phyloP scores from a whole-genome alignment of 768 basidiomycete genomes.

The Podaxis sp. region DNA sequence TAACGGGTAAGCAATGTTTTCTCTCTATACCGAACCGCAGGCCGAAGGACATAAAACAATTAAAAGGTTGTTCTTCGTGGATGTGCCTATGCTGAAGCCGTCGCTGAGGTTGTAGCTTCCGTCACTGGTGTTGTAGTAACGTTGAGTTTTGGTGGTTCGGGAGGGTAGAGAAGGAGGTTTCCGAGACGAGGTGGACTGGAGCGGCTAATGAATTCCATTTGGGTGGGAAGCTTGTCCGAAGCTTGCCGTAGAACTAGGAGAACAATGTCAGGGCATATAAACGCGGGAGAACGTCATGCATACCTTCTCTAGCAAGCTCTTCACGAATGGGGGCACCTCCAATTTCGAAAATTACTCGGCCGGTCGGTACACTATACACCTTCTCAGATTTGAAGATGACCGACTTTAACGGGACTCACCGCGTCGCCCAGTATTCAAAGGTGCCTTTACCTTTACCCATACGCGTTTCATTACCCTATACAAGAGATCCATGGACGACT shows the following conservation, averaged over 20 bases:
- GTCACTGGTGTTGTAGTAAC: constrained; percentile 8
- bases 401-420: constrained; percentile 41
- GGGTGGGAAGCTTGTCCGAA: constrained; percentile 81
- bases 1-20: neutral
- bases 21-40: neutral
- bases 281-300: constrained; percentile 15
- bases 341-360: constrained; percentile 91
- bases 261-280: constrained; percentile 1
- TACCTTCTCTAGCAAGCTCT: constrained; percentile 90
- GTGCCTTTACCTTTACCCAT: constrained; percentile 99
- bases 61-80: neutral
- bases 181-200: constrained; percentile 71
- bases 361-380: constrained; percentile 68
- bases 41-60: neutral
- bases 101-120: constrained; percentile 3
- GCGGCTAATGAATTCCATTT: constrained; percentile 80
- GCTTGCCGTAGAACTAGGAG: constrained; percentile 78
- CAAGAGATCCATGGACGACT: neutral
- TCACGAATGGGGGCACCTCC: constrained; percentile 87
- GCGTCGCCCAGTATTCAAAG: constrained; percentile 96
- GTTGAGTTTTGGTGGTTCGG: constrained; percentile 24
- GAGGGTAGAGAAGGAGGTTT: constrained; percentile 51
- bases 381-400: neutral
- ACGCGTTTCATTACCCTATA: constrained; percentile 93
- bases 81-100: constrained; percentile 3